phyloP scores from a whole-genome alignment of 257 asterid species.

The Solanum medicagineum region DNA sequence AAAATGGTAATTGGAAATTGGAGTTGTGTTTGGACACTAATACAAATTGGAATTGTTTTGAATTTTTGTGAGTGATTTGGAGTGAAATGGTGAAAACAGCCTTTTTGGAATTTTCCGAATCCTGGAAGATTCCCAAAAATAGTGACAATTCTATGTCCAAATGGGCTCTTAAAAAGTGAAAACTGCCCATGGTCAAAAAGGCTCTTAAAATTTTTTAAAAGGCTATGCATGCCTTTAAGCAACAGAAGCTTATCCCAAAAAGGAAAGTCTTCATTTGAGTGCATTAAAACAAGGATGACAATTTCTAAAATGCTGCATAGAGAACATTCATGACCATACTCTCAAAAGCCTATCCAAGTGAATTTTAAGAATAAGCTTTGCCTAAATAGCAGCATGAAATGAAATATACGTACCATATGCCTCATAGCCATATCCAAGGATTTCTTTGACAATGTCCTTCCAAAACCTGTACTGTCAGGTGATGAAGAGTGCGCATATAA shows the following conservation, averaged over 20 bases:
- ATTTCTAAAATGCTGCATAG: not conserved
- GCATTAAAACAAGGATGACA: not conserved
- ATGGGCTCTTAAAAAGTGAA: not conserved
- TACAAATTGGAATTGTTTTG: no score
- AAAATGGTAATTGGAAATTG: no score
- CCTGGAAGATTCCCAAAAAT: no score
- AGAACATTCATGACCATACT: not conserved
- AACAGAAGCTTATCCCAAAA: not conserved
- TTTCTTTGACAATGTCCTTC: conserved; percentile 14
- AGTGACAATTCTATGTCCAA: no score
- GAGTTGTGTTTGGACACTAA: no score
- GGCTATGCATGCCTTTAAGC: not conserved
- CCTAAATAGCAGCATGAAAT: not conserved
- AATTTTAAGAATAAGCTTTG: not conserved
- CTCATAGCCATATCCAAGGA: conserved; percentile 22
- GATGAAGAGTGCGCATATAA: conserved; percentile 8
- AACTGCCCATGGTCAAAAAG: not conserved
- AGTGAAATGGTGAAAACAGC: no score
- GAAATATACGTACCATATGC: conserved; percentile 16
- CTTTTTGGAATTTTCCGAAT: no score
- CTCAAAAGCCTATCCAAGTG: not conserved
- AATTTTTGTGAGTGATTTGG: no score
- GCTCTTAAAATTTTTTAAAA: not conserved
- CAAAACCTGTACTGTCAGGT: conserved; percentile 13
- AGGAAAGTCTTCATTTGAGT: not conserved